Base-by-base conservation (phyloP, 345 rosid species). In the Rhodamnia rubescens region DNA sequence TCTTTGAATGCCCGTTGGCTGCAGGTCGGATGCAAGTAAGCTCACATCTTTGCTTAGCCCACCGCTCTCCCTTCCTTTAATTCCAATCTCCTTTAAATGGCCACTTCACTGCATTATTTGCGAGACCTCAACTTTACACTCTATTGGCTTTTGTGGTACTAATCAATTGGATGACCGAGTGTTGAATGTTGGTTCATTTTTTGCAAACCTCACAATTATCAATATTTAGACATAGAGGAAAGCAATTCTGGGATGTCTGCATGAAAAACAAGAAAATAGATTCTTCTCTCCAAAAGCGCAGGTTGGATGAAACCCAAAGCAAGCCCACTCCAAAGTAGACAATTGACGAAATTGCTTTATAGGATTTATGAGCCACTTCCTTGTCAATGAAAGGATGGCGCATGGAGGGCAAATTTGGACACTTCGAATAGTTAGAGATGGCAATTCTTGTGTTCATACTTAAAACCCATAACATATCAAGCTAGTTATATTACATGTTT, bases 61-160 rank as follows among this genome's bases (percentile, higher is more conserved):
- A 83, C 84, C 88, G 84, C 96, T 96, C 69, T 93, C 98, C 15
- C 92, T 88, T 54, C 92, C 93, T 90, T 95, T 96, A 85, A 97
- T 91, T 82, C 92, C 94, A 83, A 90, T 90, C 29, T 87, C 93
- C 87, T 86, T 86, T 88, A 95, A 74, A 85, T 89, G 89, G 61
- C 90, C 74, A 64, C 69, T 87, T 26, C 89, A 94, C 99, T 94
- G 84, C 87, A 87, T 36, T 64, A 16, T 64, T 29, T 15, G 75
- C 75, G n/a, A 64, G 14, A 64, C 75, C 44, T 64, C 44, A 64
- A 18, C 75, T 32, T 29, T 29, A 29, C 75, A 29, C 42, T 61
- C 74, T 3, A 64, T 8, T 32, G 75, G 75, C 75, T 29, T 32
- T 2, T 16, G 24, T 15, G 44, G 44, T 32, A 11, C 75, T 22